phyloP scores from a whole-genome alignment of 2,329 filamentous ascomycete genomes.

The Cladosporium sphaerospermum region DNA sequence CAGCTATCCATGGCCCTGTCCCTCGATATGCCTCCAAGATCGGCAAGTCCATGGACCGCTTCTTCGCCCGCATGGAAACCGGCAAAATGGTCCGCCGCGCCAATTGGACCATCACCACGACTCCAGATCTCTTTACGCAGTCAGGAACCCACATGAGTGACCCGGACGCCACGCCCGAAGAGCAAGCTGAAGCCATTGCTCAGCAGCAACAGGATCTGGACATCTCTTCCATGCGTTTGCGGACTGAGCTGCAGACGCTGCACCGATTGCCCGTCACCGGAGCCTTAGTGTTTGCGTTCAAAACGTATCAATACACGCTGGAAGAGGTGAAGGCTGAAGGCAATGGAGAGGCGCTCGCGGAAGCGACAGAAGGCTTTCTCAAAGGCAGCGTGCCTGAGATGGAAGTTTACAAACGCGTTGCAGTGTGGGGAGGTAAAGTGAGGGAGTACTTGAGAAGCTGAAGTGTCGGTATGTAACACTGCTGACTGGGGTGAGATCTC shows the following conservation, averaged over 20 bases:
- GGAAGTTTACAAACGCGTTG: constrained; percentile 52
- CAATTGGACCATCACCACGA: constrained; percentile 49
- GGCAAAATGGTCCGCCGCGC: constrained; percentile 50
- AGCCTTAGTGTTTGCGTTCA: constrained; percentile 56
- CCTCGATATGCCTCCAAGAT: constrained; percentile 53
- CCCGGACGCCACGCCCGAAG: constrained; percentile 21
- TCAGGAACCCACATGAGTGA: constrained; percentile 38
- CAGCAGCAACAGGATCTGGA: constrained; percentile 15
- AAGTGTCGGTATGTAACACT: neutral
- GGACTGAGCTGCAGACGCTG: constrained; percentile 56
- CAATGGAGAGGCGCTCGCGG: constrained; percentile 46
- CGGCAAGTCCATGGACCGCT: constrained; percentile 55
- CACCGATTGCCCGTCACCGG: constrained; percentile 50
- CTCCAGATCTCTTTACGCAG: constrained; percentile 35
- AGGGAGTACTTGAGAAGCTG: constrained; percentile 40
- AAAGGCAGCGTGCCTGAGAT: constrained; percentile 53
- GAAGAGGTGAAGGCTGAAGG: constrained; percentile 52
- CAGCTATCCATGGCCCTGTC: constrained; percentile 53
- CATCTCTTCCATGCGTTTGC: constrained; percentile 31
- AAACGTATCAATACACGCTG: constrained; percentile 56
- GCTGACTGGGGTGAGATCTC: too few species aligned
- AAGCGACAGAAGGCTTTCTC: constrained; percentile 54
- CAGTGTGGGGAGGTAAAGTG: constrained; percentile 52
- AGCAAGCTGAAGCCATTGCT: neutral
- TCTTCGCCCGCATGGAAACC: constrained; percentile 49